Percentiles rank a stretch among this genome's conserved stretches.
phyloP scores from a whole-genome alignment of 495 filamentous ascomycete species.

The Neurospora cerealis region DNA sequence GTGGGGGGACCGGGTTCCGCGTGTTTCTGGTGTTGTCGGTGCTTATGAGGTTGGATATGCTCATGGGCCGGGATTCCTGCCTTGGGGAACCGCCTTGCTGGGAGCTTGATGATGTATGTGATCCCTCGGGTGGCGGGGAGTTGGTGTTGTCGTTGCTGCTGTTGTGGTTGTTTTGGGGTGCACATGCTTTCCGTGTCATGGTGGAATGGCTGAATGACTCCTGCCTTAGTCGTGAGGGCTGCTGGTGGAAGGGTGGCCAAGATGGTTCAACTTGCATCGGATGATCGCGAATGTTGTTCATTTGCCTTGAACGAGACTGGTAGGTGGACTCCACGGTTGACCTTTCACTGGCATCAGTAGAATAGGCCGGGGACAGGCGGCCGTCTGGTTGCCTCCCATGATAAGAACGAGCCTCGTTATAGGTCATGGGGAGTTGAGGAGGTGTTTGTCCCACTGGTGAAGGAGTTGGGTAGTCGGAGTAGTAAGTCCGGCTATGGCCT shows the following conservation, averaged over 20 bases:
- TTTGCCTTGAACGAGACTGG: constrained; percentile 17
- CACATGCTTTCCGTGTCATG: constrained; percentile 1
- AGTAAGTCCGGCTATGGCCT: constrained; percentile 12
- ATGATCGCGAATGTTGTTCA: constrained; percentile 8
- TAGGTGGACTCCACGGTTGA: constrained; percentile 26
- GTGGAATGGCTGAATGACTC: constrained; percentile 12
- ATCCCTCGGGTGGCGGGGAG: constrained; percentile 7
- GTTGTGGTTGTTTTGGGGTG: not conserved
- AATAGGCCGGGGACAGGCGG: constrained; percentile 25
- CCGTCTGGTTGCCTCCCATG: constrained; percentile 24
- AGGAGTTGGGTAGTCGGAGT: constrained; percentile 26
- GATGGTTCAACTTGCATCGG: constrained; percentile 13
- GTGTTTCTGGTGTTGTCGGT: constrained; percentile 19
- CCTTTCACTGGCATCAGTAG: constrained; percentile 26
- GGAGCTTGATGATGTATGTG: constrained; percentile 17
- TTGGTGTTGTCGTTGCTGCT: constrained; percentile 6
- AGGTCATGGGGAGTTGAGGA: constrained; percentile 24
- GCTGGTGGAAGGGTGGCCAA: constrained; percentile 13
- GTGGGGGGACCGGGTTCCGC: constrained; percentile 14
- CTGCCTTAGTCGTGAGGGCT: constrained; percentile 13
- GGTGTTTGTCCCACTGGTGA: constrained; percentile 27
- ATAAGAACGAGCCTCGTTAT: constrained; percentile 22
- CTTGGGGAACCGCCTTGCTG: constrained; percentile 19
- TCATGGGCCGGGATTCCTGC: constrained; percentile 32
- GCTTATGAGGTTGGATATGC: constrained; percentile 35